Percentiles rank a stretch among this genome's conserved stretches.
phyloP scores from a whole-genome alignment of 805 yeast genomes.

The Lipomyces chichibuensis region DNA sequence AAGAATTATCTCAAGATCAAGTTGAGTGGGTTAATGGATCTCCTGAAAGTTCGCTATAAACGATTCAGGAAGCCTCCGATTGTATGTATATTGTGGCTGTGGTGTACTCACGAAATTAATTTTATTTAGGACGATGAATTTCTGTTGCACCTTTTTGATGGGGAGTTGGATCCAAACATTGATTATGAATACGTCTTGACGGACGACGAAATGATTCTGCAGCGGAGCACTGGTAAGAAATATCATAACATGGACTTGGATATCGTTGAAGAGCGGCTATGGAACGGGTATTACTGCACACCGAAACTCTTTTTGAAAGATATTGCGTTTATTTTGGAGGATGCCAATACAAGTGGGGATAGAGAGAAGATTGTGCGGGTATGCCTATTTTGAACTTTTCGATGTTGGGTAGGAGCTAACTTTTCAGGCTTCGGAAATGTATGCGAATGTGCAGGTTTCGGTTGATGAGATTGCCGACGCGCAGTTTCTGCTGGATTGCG shows the following conservation, averaged over 20 bases:
- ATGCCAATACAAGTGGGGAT: conserved; percentile 73
- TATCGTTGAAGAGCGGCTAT: conserved; percentile 87
- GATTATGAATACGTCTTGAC: conserved; percentile 43
- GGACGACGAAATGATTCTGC: conserved; percentile 74
- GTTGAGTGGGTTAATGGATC: conserved; percentile 84
- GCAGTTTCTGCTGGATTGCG: conserved; percentile 75
- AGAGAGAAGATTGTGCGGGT: conserved; percentile 70
- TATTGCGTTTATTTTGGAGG: conserved; percentile 78
- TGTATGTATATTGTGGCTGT: conserved; percentile 43
- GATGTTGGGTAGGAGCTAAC: background rate
- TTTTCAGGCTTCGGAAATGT: conserved; percentile 86
- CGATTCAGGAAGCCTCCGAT: conserved; percentile 88
- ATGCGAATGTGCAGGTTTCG: conserved; percentile 93
- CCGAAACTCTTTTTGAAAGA: conserved; percentile 89
- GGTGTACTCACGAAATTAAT: background rate
- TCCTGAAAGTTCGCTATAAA: conserved; percentile 82
- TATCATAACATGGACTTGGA: conserved; percentile 91
- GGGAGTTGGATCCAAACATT: conserved; percentile 42
- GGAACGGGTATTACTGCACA: conserved; percentile 95
- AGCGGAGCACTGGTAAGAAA: conserved; percentile 69
- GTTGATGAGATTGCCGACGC: conserved; percentile 80
- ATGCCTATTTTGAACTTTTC: background rate
- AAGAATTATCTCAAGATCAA: conserved; percentile 85
- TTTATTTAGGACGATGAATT: conserved; percentile 56
- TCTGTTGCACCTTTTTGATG: conserved; percentile 77